Base-by-base conservation (phyloP, 768 basidiomycete genomes). In the Boletus speciosus region DNA sequence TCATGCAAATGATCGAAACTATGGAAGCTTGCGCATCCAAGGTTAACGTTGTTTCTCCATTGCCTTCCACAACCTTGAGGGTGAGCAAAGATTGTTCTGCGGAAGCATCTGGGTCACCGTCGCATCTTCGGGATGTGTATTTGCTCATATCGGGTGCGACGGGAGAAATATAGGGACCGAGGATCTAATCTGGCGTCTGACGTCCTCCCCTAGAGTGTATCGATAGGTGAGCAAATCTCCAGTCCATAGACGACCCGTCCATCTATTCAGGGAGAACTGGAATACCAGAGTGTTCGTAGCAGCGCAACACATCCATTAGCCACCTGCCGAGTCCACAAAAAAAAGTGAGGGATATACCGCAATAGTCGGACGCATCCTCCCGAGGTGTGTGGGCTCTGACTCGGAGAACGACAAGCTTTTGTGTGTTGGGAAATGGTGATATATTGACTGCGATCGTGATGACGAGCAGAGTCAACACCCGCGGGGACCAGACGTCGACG, bases 1-100 rank as follows among this genome's bases (percentile, higher is more conserved):
- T 27, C 6, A 2, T 29, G 29, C 29, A 29, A 29, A 21, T 39
- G 16, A 27, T 27, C 8, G 47, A 9, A 37, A 37, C 37, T n/a
- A 11, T 27, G 35, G 11, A 45, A 29, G 6, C 9, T 19, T 12
- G 21, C 39, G 36, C 34, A 52, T 43, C 51, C 16, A 52, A 36
- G 10, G 51, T 52, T 36, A 52, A 4, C 14, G 51, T 52, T n/a
- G 51, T 46, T 45, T 52, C 43, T 21, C 29, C 51, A 15, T 46
- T 46, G 11, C 51, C 43, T 31, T 52, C 51, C 19, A 52, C 43
- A 16, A 52, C 51, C 35, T 45, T 45, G 43, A 52, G 35, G 19
- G 51, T 52, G n/a, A 52, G 27, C 15, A 52, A 38, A 38, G 51
- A 27, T 29, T 52, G 43, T 34, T 38, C 51, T 23, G 3, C 15